Base-by-base conservation (phyloP, 306 rosid genomes). In the Begonia masoniana region DNA sequence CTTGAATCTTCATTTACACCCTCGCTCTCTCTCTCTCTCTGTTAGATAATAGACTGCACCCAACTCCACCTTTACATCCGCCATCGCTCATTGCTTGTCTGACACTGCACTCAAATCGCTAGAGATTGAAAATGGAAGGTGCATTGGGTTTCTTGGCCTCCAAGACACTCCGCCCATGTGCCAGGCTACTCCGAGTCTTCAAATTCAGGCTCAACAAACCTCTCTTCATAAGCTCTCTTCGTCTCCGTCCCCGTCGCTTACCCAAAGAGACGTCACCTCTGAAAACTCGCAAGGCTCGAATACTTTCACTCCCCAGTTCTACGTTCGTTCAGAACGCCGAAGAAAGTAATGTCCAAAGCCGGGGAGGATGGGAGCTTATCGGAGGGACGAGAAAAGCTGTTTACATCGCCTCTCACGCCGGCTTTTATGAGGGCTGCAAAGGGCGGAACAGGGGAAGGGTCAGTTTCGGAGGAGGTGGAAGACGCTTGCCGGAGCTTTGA, bases 401-500 rank as follows among this genome's bases (percentile, higher is more conserved):
- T 65, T 62, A 67, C 75, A 0, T 74, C 94, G 10, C 95, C 94
- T 0, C 24, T 67, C 13, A 80, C 81, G 7, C 82, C 89, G 1
- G 78, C 62, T 66, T 71, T 51, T 14, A 17, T 26, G 11, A 73
- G 36, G 43, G 61, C 57, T 52, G n/a, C 41, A 24, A 50, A 16
- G 48, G 54, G 5, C 0, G 62, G 10, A 7, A 42, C 2, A 42
- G 14, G 21, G 46, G 2, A 62, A 57, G 50, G 7, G 46, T 1
- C 60, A 17, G 61, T 10, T 39, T 58, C 9, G 31, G 91, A 68
- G 9, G 71, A 71, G 0, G 75, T 81, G 67, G 94, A 86, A 35
- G 96, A 86, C 12, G 85, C 94, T 3, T 91, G 99, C 71, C 65
- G 79, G 76, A 83, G 96, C 51, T 91, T 91, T 31, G 96, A 86